phyloP scores from a whole-genome alignment of 225 moss, liverwort and hornwort genomes.

The Thuidium tamariscinum region DNA sequence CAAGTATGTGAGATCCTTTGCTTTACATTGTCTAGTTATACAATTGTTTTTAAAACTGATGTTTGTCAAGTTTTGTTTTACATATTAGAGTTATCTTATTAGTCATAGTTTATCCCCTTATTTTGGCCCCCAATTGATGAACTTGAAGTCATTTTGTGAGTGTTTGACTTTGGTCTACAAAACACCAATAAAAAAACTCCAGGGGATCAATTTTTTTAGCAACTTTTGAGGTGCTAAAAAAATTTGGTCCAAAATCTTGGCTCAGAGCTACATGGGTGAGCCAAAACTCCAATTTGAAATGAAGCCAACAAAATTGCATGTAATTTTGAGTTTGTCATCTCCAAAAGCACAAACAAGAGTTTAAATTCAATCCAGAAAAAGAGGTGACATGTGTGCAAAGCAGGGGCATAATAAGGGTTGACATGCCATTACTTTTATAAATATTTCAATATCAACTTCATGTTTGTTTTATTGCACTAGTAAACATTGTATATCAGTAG shows the following conservation, averaged over 20 bases:
- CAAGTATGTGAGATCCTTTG: slow-evolving; percentile 20
- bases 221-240: background rate
- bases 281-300: background rate
- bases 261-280: background rate
- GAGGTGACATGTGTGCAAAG: background rate
- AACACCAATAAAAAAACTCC: background rate
- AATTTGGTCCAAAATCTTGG: background rate
- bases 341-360: background rate
- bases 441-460: background rate
- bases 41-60: background rate
- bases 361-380: background rate
- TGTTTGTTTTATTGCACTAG: background rate
- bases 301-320: background rate
- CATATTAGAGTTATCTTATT: background rate
- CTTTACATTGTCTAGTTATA: background rate
- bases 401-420: too few relatives aligned
- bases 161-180: background rate
- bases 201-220: background rate
- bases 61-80: background rate
- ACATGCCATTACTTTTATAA: background rate
- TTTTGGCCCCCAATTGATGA: background rate
- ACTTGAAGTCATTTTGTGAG: background rate
- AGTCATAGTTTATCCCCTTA: background rate
- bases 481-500: background rate
- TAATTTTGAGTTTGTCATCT: background rate